Base-by-base conservation (phyloP, 495 filamentous ascomycete genomes). In the Xylaria grammica region DNA sequence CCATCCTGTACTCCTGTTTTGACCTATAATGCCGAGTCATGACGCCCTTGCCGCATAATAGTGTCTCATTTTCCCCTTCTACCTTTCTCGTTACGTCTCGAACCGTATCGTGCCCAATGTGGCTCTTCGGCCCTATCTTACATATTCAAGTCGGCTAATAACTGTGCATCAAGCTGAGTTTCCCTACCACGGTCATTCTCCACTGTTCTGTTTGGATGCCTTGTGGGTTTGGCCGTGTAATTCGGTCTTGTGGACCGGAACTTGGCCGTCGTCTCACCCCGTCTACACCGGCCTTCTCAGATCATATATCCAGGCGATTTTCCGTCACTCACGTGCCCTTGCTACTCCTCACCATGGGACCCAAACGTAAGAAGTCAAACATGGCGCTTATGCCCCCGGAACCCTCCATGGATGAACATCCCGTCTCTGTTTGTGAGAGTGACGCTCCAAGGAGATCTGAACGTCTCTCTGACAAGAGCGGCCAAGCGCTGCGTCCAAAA, bases 291-390 rank as follows among this genome's bases (percentile, higher is more conserved):
- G 29, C 11, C 15, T 63, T 27, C 15, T 27, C 34, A 3, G 45
- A 32, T 46, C 49, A 63, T 67, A 69, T 67, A 66, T 24, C 32
- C 3, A 44, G 45, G 6, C 65, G 2, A n/a, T 19, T 49, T 22
- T 17, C 46, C 50, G 10, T 19, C 24, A 26, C 42, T 8, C 20
- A 44, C 45, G 24, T 44, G 9, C 22, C 30, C 29, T 34, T 44
- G 8, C 30, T 17, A 1, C 24, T 30, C 27, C 17, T 26, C 1
- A 40, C 24, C 1, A 74, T 72, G 69, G 63, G 53, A 4, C 8
- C 61, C 8, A 72, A 66, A 44, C 62, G 69, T 19, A 68, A 68
- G 42, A 72, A 63, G 50, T 65, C 72, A 17, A 44, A 26, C 24
- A 55, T 36, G 50, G 49, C 48, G 30, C 54, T 60, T 29, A 44